These are phyloP conservation scores for Cladorrhinum sp. DNA, from an alignment of 2,329 filamentous ascomycete species.

Conservation along the genomic window DNA sequence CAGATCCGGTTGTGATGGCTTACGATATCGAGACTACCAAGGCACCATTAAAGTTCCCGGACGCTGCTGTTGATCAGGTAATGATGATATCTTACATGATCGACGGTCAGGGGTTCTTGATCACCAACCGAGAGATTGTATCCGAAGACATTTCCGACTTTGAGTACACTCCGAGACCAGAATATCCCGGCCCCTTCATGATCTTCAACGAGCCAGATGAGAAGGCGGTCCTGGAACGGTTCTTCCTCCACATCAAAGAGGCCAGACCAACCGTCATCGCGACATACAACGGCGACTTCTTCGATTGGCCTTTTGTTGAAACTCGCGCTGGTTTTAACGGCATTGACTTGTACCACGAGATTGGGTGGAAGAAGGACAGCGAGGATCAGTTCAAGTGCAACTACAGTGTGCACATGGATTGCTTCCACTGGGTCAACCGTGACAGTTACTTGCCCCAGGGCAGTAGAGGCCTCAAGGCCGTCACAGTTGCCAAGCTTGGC, in stretches of 20 bases:
- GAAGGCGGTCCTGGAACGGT: slow-evolving; percentile 80
- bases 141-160: slow-evolving; percentile 97
- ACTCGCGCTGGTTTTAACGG: slow-evolving; percentile 87
- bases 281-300: slow-evolving; percentile 99
- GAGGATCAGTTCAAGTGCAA: slow-evolving; percentile 97
- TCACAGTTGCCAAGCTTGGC: slow-evolving; percentile 95
- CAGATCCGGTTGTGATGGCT: slow-evolving; percentile 97
- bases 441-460: slow-evolving; percentile 97
- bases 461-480: slow-evolving; percentile 93
- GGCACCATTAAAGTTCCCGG: slow-evolving; percentile 91
- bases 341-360: slow-evolving; percentile 99
- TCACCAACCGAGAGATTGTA: slow-evolving; percentile 96
- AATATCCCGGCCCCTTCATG: slow-evolving; percentile 93
- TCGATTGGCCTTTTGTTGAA: slow-evolving; percentile 99
- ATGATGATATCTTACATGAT: slow-evolving; percentile 99
- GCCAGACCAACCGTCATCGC: slow-evolving; percentile 93
- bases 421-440: slow-evolving; percentile 97
- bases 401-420: slow-evolving; percentile 98
- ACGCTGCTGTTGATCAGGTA: slow-evolving; percentile 89
- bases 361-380: slow-evolving; percentile 90
- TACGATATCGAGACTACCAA: slow-evolving; percentile 99
- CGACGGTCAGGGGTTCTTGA: slow-evolving; percentile 94
- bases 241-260: slow-evolving; percentile 94
- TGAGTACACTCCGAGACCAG: slow-evolving; percentile 95
- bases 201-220: slow-evolving; percentile 98